Percentiles rank a stretch among this genome's conserved stretches.
Conservation (phyloP, 1,139 yeast species). For the Diutina rugosa region DNA sequence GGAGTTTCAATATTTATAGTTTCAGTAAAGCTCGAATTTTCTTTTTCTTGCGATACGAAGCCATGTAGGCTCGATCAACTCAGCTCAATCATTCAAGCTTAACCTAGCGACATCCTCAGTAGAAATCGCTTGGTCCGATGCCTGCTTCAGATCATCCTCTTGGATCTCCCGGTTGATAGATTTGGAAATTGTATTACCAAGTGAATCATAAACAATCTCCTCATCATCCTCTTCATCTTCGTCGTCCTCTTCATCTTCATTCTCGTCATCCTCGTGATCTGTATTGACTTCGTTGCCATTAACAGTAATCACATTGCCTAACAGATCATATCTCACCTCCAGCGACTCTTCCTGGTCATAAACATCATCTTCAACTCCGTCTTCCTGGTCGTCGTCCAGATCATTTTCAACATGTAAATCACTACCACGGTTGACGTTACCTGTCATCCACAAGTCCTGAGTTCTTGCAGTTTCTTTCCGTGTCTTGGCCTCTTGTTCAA, state of each 20-base stretch:
- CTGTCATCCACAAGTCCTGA: conserved; percentile 68
- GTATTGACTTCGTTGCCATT: neutral
- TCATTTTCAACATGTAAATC: conserved; percentile 3
- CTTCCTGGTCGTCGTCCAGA: conserved; percentile 6
- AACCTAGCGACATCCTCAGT: neutral
- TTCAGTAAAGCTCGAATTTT: too few relatives aligned
- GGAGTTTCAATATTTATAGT: too few relatives aligned
- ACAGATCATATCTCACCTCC: neutral
- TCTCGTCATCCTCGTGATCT: neutral
- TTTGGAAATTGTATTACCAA: neutral
- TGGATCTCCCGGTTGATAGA: neutral
- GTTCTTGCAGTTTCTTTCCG: conserved; percentile 40
- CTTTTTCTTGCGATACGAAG: too few relatives aligned
- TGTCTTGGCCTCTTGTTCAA: conserved; percentile 58
- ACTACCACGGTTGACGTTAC: conserved; percentile 48
- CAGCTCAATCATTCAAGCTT: neutral
- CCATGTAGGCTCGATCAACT: too few relatives aligned
- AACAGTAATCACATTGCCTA: neutral
- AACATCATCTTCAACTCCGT: neutral
- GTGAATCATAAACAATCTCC: neutral
- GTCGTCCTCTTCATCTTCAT: neutral
- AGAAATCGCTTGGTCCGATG: neutral
- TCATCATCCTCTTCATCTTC: neutral
- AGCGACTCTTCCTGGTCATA: neutral
- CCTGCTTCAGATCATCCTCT: neutral